phyloP scores from a whole-genome alignment of 148 eudicot species.

The Drosera capensis region DNA sequence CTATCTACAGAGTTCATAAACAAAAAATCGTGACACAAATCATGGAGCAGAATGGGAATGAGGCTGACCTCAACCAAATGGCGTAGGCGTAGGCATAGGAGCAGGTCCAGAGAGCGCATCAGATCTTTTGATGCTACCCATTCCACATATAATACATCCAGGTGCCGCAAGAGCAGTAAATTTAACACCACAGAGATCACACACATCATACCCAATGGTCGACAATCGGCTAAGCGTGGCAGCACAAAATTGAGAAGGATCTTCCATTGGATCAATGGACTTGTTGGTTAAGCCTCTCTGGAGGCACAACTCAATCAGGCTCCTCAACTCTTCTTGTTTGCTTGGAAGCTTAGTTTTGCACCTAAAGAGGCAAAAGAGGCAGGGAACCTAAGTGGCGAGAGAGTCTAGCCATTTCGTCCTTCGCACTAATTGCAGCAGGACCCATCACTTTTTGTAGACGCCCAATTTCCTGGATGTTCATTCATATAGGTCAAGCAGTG shows the following conservation, averaged over 20 bases:
- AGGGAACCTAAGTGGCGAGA: conserved; percentile 90
- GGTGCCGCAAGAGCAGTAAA: conserved; percentile 84
- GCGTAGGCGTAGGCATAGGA: conserved; percentile 65
- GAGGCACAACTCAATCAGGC: conserved; percentile 77
- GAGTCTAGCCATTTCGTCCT: conserved; percentile 88
- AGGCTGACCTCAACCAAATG: conserved; percentile 86
- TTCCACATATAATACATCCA: conserved; percentile 92
- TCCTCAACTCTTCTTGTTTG: conserved; percentile 86
- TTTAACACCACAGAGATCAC: conserved; percentile 91
- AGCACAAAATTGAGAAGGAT: conserved; percentile 95
- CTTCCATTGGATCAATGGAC: conserved; percentile 85
- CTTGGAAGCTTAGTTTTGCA: conserved; percentile 65
- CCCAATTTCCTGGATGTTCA: conserved; percentile 59
- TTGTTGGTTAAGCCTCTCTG: conserved; percentile 84
- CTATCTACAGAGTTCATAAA: no score
- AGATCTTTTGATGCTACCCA: conserved; percentile 96
- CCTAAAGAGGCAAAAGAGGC: conserved; percentile 93
- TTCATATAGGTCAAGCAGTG: no score
- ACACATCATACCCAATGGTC: conserved; percentile 88
- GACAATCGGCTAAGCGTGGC: conserved; percentile 95
- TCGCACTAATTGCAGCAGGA: conserved; percentile 78
- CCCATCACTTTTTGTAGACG: conserved; percentile 86
- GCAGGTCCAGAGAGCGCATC: conserved; percentile 61
- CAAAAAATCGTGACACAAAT: no score
- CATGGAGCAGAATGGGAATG: no score